These are phyloP conservation scores for Wolfiporia cocos DNA, from an alignment of 1,284 basidiomycete species.

Conservation along the genomic window DNA sequence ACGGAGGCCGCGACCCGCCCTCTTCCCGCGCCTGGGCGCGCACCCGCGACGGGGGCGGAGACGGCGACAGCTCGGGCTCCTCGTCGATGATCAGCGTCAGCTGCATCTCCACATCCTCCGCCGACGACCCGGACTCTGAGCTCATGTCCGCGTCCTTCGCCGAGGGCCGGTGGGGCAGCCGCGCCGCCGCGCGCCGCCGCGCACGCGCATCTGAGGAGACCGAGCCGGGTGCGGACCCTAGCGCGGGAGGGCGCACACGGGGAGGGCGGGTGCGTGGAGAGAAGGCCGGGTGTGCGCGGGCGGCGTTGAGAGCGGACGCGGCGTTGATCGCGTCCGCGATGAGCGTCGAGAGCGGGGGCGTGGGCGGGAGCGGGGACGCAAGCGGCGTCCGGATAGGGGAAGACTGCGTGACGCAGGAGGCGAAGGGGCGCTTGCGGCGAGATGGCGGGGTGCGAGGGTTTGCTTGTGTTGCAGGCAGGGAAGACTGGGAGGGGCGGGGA, in stretches of 20 bases:
- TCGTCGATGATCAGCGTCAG: constrained; percentile 11
- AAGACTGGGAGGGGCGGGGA: constrained; percentile 2
- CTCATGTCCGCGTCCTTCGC: background rate
- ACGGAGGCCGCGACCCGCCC: too few species aligned
- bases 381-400: constrained; percentile 15
- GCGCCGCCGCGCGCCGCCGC: too few species aligned
- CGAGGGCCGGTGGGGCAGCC: too few species aligned
- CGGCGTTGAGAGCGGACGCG: constrained; percentile 3
- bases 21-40: too few species aligned
- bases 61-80: background rate
- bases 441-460: constrained; percentile 5
- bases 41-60: too few species aligned
- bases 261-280: background rate
- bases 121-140: constrained; percentile 9
- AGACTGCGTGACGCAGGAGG: constrained; percentile 12
- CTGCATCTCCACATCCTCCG: constrained; percentile 15
- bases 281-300: background rate
- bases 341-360: constrained; percentile 14
- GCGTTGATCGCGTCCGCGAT: constrained; percentile 16
- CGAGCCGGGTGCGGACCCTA: background rate
- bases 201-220: too few species aligned
- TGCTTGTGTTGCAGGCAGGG: too few species aligned
- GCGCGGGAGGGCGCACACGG: constrained; percentile 1
- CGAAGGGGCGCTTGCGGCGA: constrained; percentile 11
- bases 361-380: constrained; percentile 11